Evolutionary conservation across 106 monocot species (phyloP), one percentile per base, ranked within the genome.

Genomic region (Dendrobium officinale): DNA sequence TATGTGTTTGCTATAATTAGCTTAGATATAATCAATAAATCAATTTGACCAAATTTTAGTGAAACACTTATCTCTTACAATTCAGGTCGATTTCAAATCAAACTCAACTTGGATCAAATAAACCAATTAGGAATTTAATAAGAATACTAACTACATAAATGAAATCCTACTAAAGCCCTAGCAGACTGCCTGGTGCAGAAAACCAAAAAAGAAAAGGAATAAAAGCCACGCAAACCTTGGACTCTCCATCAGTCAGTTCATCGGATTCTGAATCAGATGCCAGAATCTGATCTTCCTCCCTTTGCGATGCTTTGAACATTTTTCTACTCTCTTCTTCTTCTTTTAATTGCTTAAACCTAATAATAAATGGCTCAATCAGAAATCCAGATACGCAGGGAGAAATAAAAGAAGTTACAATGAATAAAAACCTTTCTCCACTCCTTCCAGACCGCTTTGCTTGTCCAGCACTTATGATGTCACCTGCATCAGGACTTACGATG

Each of bases 381-480:
- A 79, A 56, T 9, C 6, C 31, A 20, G 16, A 16, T 41, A 33
- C 77, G 13, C 22, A 27, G 51, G 33, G 9, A 15, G 24, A 37
- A 42, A n/a, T 27, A 45, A 79, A 26, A 76, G 8, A n/a, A 51
- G 22, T 42, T 20, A 49, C 18, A 18, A 42, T 49, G 41, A 45
- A 80, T 49, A 24, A 29, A 29, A 51, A 94, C 99, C 92, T 95
- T 86, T 95, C 99, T 48, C 99, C 99, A 75, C 78, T 80, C 29
- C 73, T 81, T 33, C 1, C 83, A 37, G 90, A 85, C 49, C 93
- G 88, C 72, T 95, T 99, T 74, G 95, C 95, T 86, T 79, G 88
- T 49, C 95, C 99, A 74, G 99, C 99, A 84, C 80, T 93, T 56
- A 99, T 95, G 75, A 95, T 98, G 76, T 89, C 95, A 87, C 89